These are phyloP conservation scores for Fusarium kyushuense DNA, from an alignment of 2,329 filamentous ascomycete species.

Conservation along the genomic window DNA sequence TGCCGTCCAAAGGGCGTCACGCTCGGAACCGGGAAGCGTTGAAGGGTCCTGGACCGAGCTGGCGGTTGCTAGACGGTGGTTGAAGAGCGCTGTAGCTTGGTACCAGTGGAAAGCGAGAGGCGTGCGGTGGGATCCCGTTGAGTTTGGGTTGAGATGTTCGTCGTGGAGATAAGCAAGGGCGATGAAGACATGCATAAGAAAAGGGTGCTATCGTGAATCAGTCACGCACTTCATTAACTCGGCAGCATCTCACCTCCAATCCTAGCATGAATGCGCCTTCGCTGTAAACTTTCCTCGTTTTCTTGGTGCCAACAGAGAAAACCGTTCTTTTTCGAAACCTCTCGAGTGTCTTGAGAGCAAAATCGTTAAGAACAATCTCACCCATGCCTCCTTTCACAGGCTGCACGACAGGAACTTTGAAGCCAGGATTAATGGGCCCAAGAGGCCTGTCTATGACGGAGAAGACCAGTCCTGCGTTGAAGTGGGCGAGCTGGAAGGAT, in stretches of 20 bases:
- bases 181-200: conserved; percentile 66
- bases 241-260: conserved; percentile 49
- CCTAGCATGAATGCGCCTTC: conserved; percentile 55
- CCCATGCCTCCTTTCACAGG: conserved; percentile 31
- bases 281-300: conserved; percentile 51
- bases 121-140: conserved; percentile 43
- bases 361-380: conserved; percentile 50
- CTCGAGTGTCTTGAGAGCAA: conserved; percentile 53
- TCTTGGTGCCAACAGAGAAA: conserved; percentile 54
- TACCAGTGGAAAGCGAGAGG: conserved; percentile 61
- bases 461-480: conserved; percentile 25
- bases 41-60: conserved; percentile 42
- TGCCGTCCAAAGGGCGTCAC: conserved; percentile 62
- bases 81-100: conserved; percentile 62
- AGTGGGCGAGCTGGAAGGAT: conserved; percentile 41
- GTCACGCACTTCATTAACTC: not conserved
- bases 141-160: conserved; percentile 52
- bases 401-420: conserved; percentile 45
- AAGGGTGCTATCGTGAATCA: conserved; percentile 56
- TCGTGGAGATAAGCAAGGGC: conserved; percentile 67
- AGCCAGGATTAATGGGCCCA: conserved; percentile 22
- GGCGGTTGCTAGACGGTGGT: conserved; percentile 53
- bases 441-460: conserved; percentile 23
- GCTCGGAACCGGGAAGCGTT: conserved; percentile 52
- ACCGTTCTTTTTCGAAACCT: conserved; percentile 59